phyloP scores from a whole-genome alignment of 305 asterid genomes.

The Plantago coronopus region DNA sequence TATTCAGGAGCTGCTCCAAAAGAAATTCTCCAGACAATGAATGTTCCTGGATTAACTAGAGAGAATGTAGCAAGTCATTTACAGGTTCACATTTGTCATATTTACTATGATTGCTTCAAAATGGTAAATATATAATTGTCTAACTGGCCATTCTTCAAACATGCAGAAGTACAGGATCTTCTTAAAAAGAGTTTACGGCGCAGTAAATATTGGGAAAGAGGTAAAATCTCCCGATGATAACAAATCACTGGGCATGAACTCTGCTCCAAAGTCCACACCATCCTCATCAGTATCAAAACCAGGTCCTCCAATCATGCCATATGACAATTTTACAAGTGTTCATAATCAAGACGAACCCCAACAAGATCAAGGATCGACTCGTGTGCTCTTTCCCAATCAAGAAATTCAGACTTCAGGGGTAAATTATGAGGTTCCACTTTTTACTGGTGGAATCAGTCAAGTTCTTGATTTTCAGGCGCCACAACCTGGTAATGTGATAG shows the following conservation, averaged over 20 bases:
- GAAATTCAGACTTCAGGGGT: not conserved
- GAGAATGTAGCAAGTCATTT: slow-evolving; percentile 70
- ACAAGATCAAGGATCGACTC: not conserved
- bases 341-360: not conserved
- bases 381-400: slow-evolving; percentile 6
- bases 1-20: slow-evolving; percentile 54
- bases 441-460: too few species aligned
- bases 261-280: slow-evolving; percentile 2
- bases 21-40: slow-evolving; percentile 48
- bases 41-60: slow-evolving; percentile 55
- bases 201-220: slow-evolving; percentile 30
- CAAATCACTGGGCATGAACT: slow-evolving; percentile 8
- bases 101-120: too few species aligned
- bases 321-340: too few species aligned
- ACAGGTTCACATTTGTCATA: slow-evolving; percentile 37
- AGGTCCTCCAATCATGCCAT: slow-evolving; percentile 1
- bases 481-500: too few species aligned
- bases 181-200: slow-evolving; percentile 35
- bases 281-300: not conserved
- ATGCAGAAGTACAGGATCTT: slow-evolving; percentile 57
- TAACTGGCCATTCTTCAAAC: not conserved
- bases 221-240: slow-evolving; percentile 15
- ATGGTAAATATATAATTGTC: too few species aligned
- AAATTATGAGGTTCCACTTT: too few species aligned
- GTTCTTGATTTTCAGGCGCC: too few species aligned